Base-by-base conservation (phyloP, 2,329 filamentous ascomycete genomes). In the Trichoderma breve region DNA sequence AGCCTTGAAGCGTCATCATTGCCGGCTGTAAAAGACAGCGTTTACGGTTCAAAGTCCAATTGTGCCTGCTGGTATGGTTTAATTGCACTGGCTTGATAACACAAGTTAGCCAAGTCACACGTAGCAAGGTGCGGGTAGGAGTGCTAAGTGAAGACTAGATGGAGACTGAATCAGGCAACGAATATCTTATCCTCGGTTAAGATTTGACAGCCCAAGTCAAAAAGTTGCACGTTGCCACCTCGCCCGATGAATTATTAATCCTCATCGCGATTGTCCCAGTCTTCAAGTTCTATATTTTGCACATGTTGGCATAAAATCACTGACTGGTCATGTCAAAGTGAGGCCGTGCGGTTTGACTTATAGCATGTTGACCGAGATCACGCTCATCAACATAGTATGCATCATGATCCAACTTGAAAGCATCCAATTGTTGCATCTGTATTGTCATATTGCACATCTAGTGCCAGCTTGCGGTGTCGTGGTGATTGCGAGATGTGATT, bases 241-340 rank as follows among this genome's bases (percentile, higher is more conserved):
- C 3, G 3, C 3, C 7, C 3, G n/a, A 43, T 43, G 6, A 9
- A 43, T 43, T 43, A 43, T 43, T 43, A 43, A 43, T 43, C 18
- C 15, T 39, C 36, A 18, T 43, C 3, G 2, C 9, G 3, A n/a
- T 43, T 43, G 18, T n/a, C 15, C 14, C 36, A 39, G 36, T 34
- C 39, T 43, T 43, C 39, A 43, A 43, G 39, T 9, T 4, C 39
- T 43, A 43, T 9, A n/a, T 43, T 43, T 7, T 43, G 15, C 15
- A 43, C 0, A n/a, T n/a, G 15, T 43, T 3, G 15, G 3, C 6
- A 43, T 43, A n/a, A 4, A 43, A 4, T n/a, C 0, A n/a, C 7
- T 4, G 7, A 4, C 39, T n/a, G 7, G 1, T 9, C 3, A 9
- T 43, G 8, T 9, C 15, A 9, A 6, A 43, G 3, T n/a, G 3